A percentile compares a stretch with the other conserved stretches of the same genome.
Evolutionary conservation across 164 flowering plant species (phyloP).

Genomic region (Magnolia sinica): DNA sequence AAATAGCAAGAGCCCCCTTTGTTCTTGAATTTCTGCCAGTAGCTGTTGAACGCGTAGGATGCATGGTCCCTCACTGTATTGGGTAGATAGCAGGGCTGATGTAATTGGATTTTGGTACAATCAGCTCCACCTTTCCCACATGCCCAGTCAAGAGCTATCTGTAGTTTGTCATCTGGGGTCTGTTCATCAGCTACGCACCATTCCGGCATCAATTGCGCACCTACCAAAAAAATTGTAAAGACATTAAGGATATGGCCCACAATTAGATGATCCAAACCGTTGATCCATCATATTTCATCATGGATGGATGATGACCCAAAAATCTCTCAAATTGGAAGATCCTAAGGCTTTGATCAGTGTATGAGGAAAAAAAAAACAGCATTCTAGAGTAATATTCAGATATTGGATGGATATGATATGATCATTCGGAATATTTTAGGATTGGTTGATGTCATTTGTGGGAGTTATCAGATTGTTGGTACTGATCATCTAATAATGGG

Average conservation of each 20-base stretch:
- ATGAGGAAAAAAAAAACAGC: too few relatives aligned
- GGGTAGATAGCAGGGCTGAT: constrained; percentile 52
- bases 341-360: too few relatives aligned
- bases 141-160: constrained; percentile 64
- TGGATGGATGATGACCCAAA: too few relatives aligned
- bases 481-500: too few relatives aligned
- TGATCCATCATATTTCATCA: background rate
- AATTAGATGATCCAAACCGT: background rate
- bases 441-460: too few relatives aligned
- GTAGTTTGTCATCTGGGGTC: constrained; percentile 54
- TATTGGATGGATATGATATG: too few relatives aligned
- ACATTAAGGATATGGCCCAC: background rate
- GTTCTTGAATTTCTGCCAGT: constrained; percentile 65
- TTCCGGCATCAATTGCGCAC: constrained; percentile 46
- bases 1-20: constrained; percentile 75
- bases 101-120: constrained; percentile 47
- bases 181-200: constrained; percentile 87
- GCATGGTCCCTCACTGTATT: constrained; percentile 69
- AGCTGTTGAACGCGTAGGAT: constrained; percentile 78
- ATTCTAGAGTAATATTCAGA: too few relatives aligned
- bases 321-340: too few relatives aligned
- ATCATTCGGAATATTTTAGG: too few relatives aligned
- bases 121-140: constrained; percentile 70
- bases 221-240: constrained; percentile 19
- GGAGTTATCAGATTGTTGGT: too few relatives aligned